A percentile compares a stretch with the other conserved stretches of the same genome.
Evolutionary conservation across 83 land plant species (phyloP).

Genomic region (Larix sibirica): DNA sequence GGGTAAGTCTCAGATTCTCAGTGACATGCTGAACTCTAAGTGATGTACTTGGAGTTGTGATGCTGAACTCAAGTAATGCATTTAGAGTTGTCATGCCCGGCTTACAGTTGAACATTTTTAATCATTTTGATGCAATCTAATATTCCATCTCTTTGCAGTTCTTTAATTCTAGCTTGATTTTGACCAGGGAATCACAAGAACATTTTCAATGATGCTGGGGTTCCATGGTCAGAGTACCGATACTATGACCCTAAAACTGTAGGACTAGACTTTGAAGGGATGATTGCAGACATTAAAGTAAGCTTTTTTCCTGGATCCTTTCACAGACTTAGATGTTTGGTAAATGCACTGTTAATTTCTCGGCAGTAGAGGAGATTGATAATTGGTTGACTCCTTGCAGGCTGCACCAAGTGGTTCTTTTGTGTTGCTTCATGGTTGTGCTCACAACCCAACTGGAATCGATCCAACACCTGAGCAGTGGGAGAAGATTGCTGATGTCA

Average conservation of each 20-base stretch:
- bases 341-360: background rate
- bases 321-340: background rate
- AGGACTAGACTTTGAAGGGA: conserved; percentile 97
- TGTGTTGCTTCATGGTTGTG: conserved; percentile 95
- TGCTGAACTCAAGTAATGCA: background rate
- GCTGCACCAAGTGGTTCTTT: conserved; percentile 94
- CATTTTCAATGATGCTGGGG: conserved; percentile 95
- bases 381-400: conserved; percentile 27
- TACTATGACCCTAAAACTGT: conserved; percentile 96
- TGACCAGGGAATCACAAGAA: conserved; percentile 96
- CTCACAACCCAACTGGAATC: conserved; percentile 99
- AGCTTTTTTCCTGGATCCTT: background rate
- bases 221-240: conserved; percentile 96
- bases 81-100: too few relatives aligned
- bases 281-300: conserved; percentile 93
- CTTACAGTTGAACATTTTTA: too few relatives aligned
- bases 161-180: background rate
- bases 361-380: background rate
- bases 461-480: conserved; percentile 98
- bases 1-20: conserved; percentile 26
- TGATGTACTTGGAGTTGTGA: background rate
- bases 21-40: background rate
- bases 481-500: conserved; percentile 88
- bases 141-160: background rate
- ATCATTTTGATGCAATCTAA: too few relatives aligned